Evolutionary conservation across 768 basidiomycete species (phyloP).

Genomic region (Royoungia palumana): DNA sequence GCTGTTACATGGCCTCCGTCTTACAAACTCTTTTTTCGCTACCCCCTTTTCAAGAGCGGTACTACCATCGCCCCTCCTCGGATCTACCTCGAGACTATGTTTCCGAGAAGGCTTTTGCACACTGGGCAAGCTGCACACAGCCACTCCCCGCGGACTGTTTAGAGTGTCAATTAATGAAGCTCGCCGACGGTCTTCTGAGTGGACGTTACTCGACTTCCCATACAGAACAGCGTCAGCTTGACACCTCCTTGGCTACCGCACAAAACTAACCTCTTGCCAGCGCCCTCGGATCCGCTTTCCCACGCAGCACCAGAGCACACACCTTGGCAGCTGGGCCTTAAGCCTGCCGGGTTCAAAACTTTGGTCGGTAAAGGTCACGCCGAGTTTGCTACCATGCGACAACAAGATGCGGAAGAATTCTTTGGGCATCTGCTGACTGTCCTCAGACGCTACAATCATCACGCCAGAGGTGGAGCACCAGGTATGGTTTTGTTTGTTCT

Average conservation of each 20-base stretch:
- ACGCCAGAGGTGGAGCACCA: conserved; percentile 38
- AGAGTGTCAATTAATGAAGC: conserved; percentile 93
- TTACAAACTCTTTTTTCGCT: conserved; percentile 85
- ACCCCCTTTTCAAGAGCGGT: conserved; percentile 70
- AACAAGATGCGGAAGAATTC: conserved; percentile 97
- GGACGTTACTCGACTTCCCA: conserved; percentile 82
- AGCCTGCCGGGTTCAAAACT: conserved; percentile 80
- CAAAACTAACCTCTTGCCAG: conserved; percentile 13
- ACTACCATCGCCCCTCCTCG: conserved; percentile 37
- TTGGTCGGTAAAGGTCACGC: conserved; percentile 90
- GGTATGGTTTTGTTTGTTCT: conserved; percentile 12
- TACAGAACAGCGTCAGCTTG: conserved; percentile 24
- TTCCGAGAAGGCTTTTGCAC: conserved; percentile 39
- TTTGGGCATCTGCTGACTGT: conserved; percentile 74
- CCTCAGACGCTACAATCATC: conserved; percentile 63
- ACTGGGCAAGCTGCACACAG: conserved; percentile 61
- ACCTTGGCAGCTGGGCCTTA: conserved; percentile 69
- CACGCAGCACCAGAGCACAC: conserved; percentile 25
- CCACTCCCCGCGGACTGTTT: conserved; percentile 77
- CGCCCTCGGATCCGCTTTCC: conserved; percentile 32
- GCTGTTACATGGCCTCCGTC: conserved; percentile 97
- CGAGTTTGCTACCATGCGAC: conserved; percentile 94
- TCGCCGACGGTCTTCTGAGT: conserved; percentile 89
- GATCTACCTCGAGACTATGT: conserved; percentile 9
- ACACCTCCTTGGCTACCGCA: conserved; percentile 7